These are phyloP conservation scores for Fraxinus baroniana DNA, from an alignment of 305 asterid species.

Conservation along the genomic window DNA sequence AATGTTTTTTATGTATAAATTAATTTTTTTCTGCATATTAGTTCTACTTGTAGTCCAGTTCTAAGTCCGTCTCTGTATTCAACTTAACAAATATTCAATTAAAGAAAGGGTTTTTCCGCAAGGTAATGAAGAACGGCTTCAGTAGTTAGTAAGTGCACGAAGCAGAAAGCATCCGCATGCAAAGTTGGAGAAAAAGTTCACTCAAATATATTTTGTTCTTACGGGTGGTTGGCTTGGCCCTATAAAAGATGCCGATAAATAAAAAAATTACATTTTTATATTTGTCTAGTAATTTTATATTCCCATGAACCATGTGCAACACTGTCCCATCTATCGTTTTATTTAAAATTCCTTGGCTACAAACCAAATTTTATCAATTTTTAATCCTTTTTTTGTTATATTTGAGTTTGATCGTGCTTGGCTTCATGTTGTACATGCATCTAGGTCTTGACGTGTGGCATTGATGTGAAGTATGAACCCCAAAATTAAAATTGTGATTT, in stretches of 20 bases:
- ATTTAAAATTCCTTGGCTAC: slow-evolving; percentile 32
- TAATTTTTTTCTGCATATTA: too few species aligned
- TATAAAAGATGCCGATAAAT: slow-evolving; percentile 30
- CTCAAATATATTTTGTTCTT: slow-evolving; percentile 25
- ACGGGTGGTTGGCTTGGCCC: slow-evolving; percentile 37
- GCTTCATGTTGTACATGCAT: slow-evolving; percentile 13
- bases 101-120: neutral
- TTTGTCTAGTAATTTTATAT: slow-evolving; percentile 18
- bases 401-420: slow-evolving; percentile 20
- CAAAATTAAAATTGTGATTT: neutral
- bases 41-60: too few species aligned
- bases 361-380: slow-evolving; percentile 35
- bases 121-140: slow-evolving; percentile 3
- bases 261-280: slow-evolving; percentile 11
- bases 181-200: slow-evolving; percentile 15
- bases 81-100: neutral
- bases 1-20: too few species aligned
- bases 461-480: slow-evolving; percentile 9
- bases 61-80: neutral
- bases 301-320: slow-evolving; percentile 68
- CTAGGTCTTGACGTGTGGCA: slow-evolving; percentile 23
- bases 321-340: slow-evolving; percentile 43
- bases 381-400: slow-evolving; percentile 8
- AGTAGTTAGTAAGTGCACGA: slow-evolving; percentile 31
- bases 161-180: slow-evolving; percentile 49